phyloP scores from a whole-genome alignment of 176 grass and related monocot species.

The Leersia perrieri region DNA sequence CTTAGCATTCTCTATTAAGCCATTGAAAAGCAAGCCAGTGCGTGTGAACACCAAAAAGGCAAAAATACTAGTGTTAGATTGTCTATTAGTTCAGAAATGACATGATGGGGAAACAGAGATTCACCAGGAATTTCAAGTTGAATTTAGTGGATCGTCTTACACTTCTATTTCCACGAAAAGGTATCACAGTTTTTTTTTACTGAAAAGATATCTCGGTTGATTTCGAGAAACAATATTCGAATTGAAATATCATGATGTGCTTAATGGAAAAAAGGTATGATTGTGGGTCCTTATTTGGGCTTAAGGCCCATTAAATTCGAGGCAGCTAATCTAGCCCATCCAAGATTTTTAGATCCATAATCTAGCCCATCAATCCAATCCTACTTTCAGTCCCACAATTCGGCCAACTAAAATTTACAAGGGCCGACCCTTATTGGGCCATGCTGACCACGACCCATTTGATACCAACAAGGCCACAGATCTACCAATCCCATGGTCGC shows the following conservation, averaged over 20 bases:
- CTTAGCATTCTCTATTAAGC: background rate
- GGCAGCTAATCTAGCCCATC: too few species aligned
- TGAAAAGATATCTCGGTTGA: too few species aligned
- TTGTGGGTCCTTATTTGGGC: background rate
- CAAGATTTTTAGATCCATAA: too few species aligned
- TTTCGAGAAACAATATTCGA: too few species aligned
- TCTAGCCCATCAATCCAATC: too few species aligned
- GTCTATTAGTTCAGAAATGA: background rate
- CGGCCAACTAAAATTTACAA: background rate
- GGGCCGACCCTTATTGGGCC: background rate
- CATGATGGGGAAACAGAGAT: background rate
- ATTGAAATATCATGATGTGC: too few species aligned
- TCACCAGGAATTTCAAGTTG: background rate
- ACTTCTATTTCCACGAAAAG: background rate
- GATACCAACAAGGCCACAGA: background rate
- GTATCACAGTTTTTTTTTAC: too few species aligned
- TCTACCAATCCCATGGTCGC: background rate
- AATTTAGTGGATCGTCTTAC: background rate
- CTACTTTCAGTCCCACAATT: too few species aligned
- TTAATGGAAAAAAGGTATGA: too few species aligned
- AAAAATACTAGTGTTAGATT: conserved; percentile 10
- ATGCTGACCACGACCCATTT: background rate
- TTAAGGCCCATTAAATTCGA: background rate
- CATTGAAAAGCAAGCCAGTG: background rate
- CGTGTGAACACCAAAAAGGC: too few species aligned